Base-by-base conservation (phyloP, 2,329 filamentous ascomycete species). In the Microsporum canis region DNA sequence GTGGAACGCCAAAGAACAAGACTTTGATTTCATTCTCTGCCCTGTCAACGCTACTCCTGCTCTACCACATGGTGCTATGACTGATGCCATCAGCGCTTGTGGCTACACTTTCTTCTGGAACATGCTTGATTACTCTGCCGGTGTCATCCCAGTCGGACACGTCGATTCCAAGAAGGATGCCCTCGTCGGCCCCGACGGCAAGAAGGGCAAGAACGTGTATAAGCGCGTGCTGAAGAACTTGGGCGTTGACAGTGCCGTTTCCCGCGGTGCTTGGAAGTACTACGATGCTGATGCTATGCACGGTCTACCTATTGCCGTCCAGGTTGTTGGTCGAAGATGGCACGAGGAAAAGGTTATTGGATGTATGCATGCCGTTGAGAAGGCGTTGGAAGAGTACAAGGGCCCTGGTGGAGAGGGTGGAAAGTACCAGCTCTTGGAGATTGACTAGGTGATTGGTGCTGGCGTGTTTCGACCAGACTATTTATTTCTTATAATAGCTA, bases 21-120 rank as follows among this genome's bases (percentile, higher is more conserved):
- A 91, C 65, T 79, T 92, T 66, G 91, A 96, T 73, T 86, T 91
- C 65, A 80, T 96, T 66, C 75, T 96, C 38, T 85, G 88, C 7
- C 88, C 88, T n/a, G 90, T 87, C 0, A 96, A 96, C 71, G 90
- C 91, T 0, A 95, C 90, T 0, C 91, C 91, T 1, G 91, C 91
- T 0, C 83, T 95, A 2, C 91, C 91, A 0, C 91, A 95, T 71
- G 84, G 86, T 55, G 91, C 85, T 0, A 96, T 96, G 90, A 83
- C 84, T 66, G 86, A 92, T 67, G 89, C 89, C 2, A 85, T 94
- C 51, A 88, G 87, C 64, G 89, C 86, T 66, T 96, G 91, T 68
- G 91, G 90, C 0, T 96, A 97, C 70, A 96, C 91, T 0, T 96
- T 96, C 71, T 75, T 96, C 61, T 97, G 94, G 77, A 96, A 96